These are phyloP conservation scores for Monilinia vaccinii-corymbosi DNA, from an alignment of 2,329 filamentous ascomycete genomes.

Conservation along the genomic window DNA sequence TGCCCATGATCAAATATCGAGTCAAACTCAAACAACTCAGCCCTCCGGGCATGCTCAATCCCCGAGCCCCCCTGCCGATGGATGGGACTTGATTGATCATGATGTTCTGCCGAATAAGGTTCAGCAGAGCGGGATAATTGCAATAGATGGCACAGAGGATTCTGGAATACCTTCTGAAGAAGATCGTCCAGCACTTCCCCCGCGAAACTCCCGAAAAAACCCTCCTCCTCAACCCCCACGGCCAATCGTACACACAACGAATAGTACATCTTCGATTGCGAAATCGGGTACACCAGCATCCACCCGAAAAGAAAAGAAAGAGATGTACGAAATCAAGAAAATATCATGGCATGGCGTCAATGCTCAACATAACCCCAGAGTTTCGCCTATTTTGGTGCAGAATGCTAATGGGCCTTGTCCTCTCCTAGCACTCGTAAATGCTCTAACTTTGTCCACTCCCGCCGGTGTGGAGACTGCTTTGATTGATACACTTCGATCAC, in stretches of 20 bases:
- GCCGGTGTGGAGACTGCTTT: conserved; percentile 58
- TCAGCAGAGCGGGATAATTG: conserved; percentile 23
- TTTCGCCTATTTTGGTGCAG: conserved; percentile 83
- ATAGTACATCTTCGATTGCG: conserved; percentile 12
- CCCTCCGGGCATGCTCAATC: conserved; percentile 10
- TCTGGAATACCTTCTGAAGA: conserved; percentile 14
- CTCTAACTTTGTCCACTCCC: conserved; percentile 74
- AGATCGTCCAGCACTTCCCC: conserved; percentile 23
- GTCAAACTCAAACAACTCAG: neutral
- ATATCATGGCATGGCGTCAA: conserved; percentile 71
- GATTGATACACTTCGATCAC: conserved; percentile 64
- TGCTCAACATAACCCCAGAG: conserved; percentile 51
- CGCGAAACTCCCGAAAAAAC: conserved; percentile 20
- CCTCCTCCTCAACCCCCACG: conserved; percentile 23
- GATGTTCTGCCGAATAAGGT: conserved; percentile 12
- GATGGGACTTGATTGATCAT: conserved; percentile 26
- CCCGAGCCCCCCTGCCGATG: conserved; percentile 16
- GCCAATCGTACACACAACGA: conserved; percentile 15
- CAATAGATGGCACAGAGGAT: conserved; percentile 13
- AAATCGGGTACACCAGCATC: conserved; percentile 9
- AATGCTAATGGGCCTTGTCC: conserved; percentile 94
- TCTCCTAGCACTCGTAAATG: conserved; percentile 85
- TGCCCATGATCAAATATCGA: conserved; percentile 11
- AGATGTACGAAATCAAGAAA: conserved; percentile 91
- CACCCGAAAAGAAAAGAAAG: conserved; percentile 32